A percentile compares a stretch with the other conserved stretches of the same genome.
Conservation (phyloP, 75 land plant species). For the Picea glauca region DNA sequence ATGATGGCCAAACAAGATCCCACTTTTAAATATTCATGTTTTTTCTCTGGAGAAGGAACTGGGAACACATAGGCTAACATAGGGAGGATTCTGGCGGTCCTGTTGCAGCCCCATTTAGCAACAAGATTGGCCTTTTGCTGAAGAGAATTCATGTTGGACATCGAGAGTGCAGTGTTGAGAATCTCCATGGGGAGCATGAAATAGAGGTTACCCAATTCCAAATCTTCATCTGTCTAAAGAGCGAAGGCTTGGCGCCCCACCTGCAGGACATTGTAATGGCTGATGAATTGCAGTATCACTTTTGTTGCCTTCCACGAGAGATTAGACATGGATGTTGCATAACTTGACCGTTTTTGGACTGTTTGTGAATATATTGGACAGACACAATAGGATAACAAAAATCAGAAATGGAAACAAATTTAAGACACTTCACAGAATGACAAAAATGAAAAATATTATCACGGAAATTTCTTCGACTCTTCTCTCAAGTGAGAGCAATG, state of each 20-base stretch:
- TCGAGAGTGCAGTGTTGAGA: constrained; percentile 34
- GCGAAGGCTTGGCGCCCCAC: constrained; percentile 40
- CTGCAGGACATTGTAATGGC: constrained; percentile 27
- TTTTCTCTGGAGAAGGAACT: neutral
- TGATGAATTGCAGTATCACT: constrained; percentile 58
- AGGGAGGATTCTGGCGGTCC: constrained; percentile 27
- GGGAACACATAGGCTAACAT: constrained; percentile 14
- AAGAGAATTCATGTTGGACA: constrained; percentile 36
- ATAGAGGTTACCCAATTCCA: constrained; percentile 50
- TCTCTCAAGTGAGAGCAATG: too few relatives aligned
- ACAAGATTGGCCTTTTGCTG: constrained; percentile 23
- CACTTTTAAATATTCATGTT: neutral
- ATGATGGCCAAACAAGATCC: constrained; percentile 20
- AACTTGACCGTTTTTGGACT: too few relatives aligned
- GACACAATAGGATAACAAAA: too few relatives aligned
- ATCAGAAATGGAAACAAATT: too few relatives aligned
- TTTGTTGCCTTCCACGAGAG: constrained; percentile 47
- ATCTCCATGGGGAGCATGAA: constrained; percentile 51
- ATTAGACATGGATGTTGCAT: too few relatives aligned
- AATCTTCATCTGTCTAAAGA: constrained; percentile 51
- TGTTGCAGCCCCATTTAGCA: constrained; percentile 15
- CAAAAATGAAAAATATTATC: too few relatives aligned
- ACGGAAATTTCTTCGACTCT: too few relatives aligned
- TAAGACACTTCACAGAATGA: too few relatives aligned
- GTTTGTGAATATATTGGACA: too few relatives aligned